Percentiles rank a stretch among this genome's conserved stretches.
Evolutionary conservation across 805 yeast genomes (phyloP).

Genomic region (Cyberlindnera xylosilytica): DNA sequence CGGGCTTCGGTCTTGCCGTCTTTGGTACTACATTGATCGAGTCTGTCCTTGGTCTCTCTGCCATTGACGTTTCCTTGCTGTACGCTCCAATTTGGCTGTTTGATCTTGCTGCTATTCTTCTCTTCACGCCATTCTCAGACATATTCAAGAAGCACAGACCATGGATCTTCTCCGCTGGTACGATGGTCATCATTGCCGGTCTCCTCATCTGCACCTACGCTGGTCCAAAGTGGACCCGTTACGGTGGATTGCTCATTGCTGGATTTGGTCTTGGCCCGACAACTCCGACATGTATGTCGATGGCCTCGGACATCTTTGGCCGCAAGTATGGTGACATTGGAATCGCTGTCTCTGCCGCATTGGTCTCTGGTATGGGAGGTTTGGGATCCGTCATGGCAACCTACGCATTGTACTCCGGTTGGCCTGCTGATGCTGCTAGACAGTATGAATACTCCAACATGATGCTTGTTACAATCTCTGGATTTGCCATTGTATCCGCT

Average conservation of each 20-base stretch:
- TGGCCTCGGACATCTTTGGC: conserved; percentile 73
- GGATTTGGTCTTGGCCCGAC: conserved; percentile 92
- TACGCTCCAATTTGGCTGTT: conserved; percentile 92
- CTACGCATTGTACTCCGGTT: conserved; percentile 80
- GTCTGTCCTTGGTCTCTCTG: conserved; percentile 53
- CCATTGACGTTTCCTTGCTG: conserved; percentile 68
- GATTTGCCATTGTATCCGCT: conserved; percentile 64
- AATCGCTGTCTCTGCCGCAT: conserved; percentile 75
- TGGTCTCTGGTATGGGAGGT: conserved; percentile 84
- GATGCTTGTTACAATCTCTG: conserved; percentile 79
- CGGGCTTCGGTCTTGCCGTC: conserved; percentile 81
- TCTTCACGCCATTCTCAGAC: conserved; percentile 81
- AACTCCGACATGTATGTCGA: conserved; percentile 83
- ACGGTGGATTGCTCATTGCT: conserved; percentile 75
- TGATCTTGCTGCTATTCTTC: conserved; percentile 70
- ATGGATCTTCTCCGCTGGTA: conserved; percentile 57
- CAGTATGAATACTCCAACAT: conserved; percentile 69
- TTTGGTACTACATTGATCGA: conserved; percentile 77
- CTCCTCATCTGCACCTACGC: conserved; percentile 76
- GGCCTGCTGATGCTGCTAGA: conserved; percentile 73
- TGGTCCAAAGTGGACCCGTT: conserved; percentile 66
- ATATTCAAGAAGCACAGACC: conserved; percentile 57
- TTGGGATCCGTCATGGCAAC: conserved; percentile 84
- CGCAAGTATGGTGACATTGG: conserved; percentile 80
- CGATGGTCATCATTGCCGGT: conserved; percentile 69